A percentile compares a stretch with the other conserved stretches of the same genome.
Evolutionary conservation across 148 eudicot species (phyloP).

Genomic region (Agrostemma githago): DNA sequence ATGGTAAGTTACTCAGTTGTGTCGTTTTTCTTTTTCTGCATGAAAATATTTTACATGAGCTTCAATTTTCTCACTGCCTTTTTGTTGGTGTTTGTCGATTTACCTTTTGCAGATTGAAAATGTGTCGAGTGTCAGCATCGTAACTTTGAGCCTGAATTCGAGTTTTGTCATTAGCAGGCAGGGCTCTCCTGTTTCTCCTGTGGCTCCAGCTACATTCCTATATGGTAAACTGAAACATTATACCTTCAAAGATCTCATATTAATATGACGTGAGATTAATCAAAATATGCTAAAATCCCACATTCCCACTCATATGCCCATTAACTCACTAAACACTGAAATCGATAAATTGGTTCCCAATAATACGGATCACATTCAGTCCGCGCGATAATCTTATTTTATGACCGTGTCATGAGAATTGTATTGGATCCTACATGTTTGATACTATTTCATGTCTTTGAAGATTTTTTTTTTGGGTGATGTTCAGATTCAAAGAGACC

Average conservation of each 20-base stretch:
- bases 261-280: too few relatives aligned
- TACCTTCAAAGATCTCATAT: background rate
- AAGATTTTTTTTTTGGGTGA: conserved; percentile 10
- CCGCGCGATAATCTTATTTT: background rate
- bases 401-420: background rate
- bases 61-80: background rate
- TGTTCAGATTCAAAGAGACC: conserved; percentile 75
- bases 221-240: conserved; percentile 45
- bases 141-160: conserved; percentile 58
- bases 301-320: too few relatives aligned
- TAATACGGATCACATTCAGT: background rate
- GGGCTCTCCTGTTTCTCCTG: conserved; percentile 71
- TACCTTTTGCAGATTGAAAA: conserved; percentile 46
- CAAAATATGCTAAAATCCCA: too few relatives aligned
- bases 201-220: conserved; percentile 74
- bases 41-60: background rate
- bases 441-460: background rate
- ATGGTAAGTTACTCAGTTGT: conserved; percentile 39
- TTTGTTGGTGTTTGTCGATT: background rate
- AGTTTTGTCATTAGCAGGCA: conserved; percentile 58
- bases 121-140: conserved; percentile 43
- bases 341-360: background rate
- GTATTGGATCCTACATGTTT: background rate
- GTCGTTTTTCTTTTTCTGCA: conserved; percentile 2
- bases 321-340: too few relatives aligned